A percentile compares a stretch with the other conserved stretches of the same genome.
These are phyloP conservation scores for Sphaerostilbella broomeana DNA, from an alignment of 2,329 filamentous ascomycete species.

Conservation along the genomic window DNA sequence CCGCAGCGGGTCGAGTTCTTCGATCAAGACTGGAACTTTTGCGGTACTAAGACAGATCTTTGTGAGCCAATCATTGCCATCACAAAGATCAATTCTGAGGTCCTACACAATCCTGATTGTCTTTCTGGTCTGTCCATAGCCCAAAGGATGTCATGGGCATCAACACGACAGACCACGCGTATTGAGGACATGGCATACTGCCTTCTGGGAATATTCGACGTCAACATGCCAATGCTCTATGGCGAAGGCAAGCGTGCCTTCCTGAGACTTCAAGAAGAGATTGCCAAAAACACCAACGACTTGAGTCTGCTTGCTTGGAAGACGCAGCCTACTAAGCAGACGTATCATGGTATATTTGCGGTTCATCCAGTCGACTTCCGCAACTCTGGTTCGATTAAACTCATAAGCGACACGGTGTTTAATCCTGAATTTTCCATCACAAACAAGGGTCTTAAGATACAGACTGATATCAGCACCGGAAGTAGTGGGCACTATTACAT, in stretches of 20 bases:
- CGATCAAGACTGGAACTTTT: conserved; percentile 17
- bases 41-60: neutral
- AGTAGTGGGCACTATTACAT: neutral
- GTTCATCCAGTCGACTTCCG: conserved; percentile 5
- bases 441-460: conserved; percentile 11
- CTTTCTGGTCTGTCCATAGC: conserved; percentile 15
- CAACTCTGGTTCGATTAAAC: neutral
- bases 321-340: neutral
- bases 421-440: conserved; percentile 10
- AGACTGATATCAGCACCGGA: conserved; percentile 2
- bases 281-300: conserved; percentile 14
- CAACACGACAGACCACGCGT: conserved; percentile 17
- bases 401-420: conserved; percentile 4
- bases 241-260: conserved; percentile 21
- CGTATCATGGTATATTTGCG: conserved; percentile 7
- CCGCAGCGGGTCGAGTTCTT: conserved; percentile 23
- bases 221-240: conserved; percentile 23
- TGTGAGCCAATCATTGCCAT: neutral
- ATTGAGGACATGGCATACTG: conserved; percentile 22
- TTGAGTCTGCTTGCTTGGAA: conserved; percentile 9
- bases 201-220: conserved; percentile 20
- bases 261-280: conserved; percentile 20
- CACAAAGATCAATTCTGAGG: neutral
- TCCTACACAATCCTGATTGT: neutral
- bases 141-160: conserved; percentile 20